A percentile compares a stretch with the other conserved stretches of the same genome.
These are phyloP conservation scores for Chrysopogon serrulatus DNA, from an alignment of 176 grass and related monocot genomes.

Conservation along the genomic window DNA sequence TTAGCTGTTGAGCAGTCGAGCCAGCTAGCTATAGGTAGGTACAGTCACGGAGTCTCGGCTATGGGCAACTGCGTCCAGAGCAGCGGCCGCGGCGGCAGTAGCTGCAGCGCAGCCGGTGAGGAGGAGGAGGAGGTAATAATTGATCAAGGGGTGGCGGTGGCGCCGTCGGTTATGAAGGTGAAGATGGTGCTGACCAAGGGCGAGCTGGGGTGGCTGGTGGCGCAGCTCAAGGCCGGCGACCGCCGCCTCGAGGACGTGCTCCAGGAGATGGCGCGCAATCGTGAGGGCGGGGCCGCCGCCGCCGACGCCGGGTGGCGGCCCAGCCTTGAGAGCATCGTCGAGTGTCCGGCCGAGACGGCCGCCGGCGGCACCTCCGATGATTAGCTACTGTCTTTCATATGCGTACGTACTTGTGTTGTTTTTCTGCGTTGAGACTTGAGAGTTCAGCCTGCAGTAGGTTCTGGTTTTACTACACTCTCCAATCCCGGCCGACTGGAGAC, in stretches of 20 bases:
- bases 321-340: constrained; percentile 63
- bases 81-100: neutral
- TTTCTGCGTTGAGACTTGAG: neutral
- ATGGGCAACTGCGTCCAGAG: constrained; percentile 50
- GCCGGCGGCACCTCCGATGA: neutral
- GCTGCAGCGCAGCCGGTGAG: neutral
- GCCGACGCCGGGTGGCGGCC: constrained; percentile 54
- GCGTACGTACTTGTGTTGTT: neutral
- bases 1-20: neutral
- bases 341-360: constrained; percentile 49
- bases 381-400: neutral
- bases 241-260: constrained; percentile 57
- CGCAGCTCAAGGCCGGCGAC: constrained; percentile 54
- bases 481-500: no score
- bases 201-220: constrained; percentile 76
- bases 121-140: neutral
- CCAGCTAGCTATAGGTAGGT: neutral
- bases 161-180: constrained; percentile 42
- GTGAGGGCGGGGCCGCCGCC: neutral
- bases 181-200: constrained; percentile 66
- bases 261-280: constrained; percentile 46
- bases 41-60: neutral
- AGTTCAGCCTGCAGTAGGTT: neutral
- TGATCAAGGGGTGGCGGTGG: neutral
- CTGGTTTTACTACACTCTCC: no score